These are phyloP conservation scores for Lachancea dasiensis DNA, from an alignment of 805 yeast species.

Conservation along the genomic window DNA sequence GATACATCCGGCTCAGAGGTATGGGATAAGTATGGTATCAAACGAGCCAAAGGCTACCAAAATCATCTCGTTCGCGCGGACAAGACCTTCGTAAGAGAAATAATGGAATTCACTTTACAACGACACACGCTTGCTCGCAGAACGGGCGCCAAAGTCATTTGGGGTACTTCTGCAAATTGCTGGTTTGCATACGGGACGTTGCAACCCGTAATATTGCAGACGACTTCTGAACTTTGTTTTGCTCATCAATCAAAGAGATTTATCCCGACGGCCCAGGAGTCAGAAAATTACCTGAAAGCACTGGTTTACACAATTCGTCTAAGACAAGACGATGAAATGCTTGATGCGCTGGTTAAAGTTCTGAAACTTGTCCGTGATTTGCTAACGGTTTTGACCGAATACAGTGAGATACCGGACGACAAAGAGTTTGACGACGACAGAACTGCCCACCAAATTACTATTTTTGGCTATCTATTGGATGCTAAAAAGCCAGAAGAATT, in stretches of 20 bases:
- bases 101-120: slow-evolving; percentile 65
- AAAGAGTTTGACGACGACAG: slow-evolving; percentile 85
- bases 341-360: slow-evolving; percentile 42
- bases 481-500: slow-evolving; percentile 75
- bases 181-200: slow-evolving; percentile 17
- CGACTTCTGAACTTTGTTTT: slow-evolving; percentile 25
- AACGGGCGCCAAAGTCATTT: slow-evolving; percentile 59
- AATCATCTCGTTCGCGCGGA: slow-evolving; percentile 53
- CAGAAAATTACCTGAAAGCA: slow-evolving; percentile 19
- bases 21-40: slow-evolving; percentile 49
- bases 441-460: slow-evolving; percentile 69
- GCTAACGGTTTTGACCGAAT: slow-evolving; percentile 57
- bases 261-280: slow-evolving; percentile 21
- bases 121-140: slow-evolving; percentile 53
- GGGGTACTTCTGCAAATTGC: slow-evolving; percentile 47
- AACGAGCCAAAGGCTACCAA: slow-evolving; percentile 65
- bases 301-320: slow-evolving; percentile 18
- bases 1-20: slow-evolving; percentile 49
- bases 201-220: slow-evolving; percentile 16
- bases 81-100: slow-evolving; percentile 54
- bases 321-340: slow-evolving; percentile 58
- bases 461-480: slow-evolving; percentile 68
- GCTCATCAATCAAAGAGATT: slow-evolving; percentile 23
- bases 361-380: slow-evolving; percentile 54
- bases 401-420: slow-evolving; percentile 69